A percentile compares a stretch with the other conserved stretches of the same genome.
Conservation (phyloP, 1,284 basidiomycete species). For the Phellopilus nigrolimitatus region DNA sequence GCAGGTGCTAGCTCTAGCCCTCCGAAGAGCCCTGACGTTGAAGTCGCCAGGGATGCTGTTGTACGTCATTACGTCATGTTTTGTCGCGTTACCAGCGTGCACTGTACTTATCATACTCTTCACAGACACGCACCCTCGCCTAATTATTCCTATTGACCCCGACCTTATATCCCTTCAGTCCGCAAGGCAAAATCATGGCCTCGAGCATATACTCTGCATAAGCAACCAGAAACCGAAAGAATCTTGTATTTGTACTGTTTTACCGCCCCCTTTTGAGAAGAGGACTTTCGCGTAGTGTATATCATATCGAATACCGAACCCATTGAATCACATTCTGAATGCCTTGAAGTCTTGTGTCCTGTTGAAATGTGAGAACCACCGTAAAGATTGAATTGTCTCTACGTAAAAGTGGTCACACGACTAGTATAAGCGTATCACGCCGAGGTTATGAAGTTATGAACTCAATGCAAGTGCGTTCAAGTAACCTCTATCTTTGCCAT, state of each 20-base stretch:
- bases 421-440: background rate
- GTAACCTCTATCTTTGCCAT: constrained; percentile 14
- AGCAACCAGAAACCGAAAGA: no score
- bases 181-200: background rate
- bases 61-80: constrained; percentile 8
- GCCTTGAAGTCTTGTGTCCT: no score
- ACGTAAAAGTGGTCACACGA: background rate
- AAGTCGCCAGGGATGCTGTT: constrained; percentile 17
- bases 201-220: background rate
- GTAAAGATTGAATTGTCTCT: no score
- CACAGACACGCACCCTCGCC: background rate
- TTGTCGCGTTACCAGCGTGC: background rate
- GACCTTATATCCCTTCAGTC: background rate
- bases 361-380: no score
- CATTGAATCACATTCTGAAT: no score
- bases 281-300: no score
- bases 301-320: no score
- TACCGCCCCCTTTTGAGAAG: no score
- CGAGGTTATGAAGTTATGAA: background rate
- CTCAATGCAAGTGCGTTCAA: background rate
- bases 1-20: constrained; percentile 67
- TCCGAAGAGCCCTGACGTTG: constrained; percentile 26
- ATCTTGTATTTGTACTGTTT: no score
- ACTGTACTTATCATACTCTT: no score
- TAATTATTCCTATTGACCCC: background rate